phyloP scores from a whole-genome alignment of 768 basidiomycete genomes.

The Daedaleopsis sinensis region DNA sequence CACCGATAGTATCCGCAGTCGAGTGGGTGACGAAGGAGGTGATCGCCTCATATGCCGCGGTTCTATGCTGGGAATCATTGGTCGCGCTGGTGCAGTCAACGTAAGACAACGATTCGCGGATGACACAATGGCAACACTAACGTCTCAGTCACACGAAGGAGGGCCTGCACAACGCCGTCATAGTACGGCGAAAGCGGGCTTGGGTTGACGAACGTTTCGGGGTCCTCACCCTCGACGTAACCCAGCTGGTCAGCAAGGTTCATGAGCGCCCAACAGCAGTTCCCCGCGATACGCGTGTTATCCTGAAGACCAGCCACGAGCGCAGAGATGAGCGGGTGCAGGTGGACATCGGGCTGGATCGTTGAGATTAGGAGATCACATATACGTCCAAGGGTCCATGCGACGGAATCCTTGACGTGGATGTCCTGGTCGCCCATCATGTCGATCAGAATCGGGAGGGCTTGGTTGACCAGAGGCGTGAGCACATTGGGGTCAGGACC shows the following conservation, averaged over 20 bases:
- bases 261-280: conserved; percentile 97
- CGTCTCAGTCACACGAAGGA: conserved; percentile 89
- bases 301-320: conserved; percentile 82
- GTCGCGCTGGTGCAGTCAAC: conserved; percentile 49
- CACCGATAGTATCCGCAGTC: conserved; percentile 73
- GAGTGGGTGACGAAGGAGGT: conserved; percentile 84
- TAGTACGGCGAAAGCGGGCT: conserved; percentile 88
- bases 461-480: conserved; percentile 90
- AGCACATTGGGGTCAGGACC: conserved; percentile 90
- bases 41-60: conserved; percentile 95
- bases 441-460: conserved; percentile 88
- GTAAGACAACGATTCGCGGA: background rate
- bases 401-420: conserved; percentile 95
- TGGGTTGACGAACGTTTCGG: conserved; percentile 49
- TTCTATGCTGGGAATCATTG: conserved; percentile 92
- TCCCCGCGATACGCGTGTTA: conserved; percentile 83
- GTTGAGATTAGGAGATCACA: conserved; percentile 85
- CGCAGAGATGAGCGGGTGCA: conserved; percentile 81
- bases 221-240: conserved; percentile 64
- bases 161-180: conserved; percentile 80
- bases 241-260: conserved; percentile 92
- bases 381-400: conserved; percentile 96
- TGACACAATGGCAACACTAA: conserved; percentile 37
- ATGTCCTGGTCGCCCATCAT: conserved; percentile 90
- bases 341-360: conserved; percentile 88